Percentiles rank a stretch among this genome's conserved stretches.
Evolutionary conservation across 768 basidiomycete genomes (phyloP).

Genomic region (Russula olivacea): DNA sequence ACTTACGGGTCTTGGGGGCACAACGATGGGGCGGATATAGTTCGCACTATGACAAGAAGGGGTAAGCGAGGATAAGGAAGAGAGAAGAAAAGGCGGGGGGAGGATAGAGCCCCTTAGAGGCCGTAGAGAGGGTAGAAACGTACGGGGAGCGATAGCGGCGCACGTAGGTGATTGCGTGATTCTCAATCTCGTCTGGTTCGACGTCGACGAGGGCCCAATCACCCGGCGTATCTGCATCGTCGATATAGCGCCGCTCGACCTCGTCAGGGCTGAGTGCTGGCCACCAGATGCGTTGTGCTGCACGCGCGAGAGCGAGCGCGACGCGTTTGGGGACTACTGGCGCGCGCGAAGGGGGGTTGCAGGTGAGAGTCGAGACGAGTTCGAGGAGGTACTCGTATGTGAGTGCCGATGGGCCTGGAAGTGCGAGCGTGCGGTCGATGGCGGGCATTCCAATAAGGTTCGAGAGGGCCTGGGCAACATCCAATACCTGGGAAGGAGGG

Average conservation of each 20-base stretch:
- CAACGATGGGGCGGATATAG: constrained; percentile 24
- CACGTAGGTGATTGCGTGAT: constrained; percentile 83
- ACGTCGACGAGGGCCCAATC: constrained; percentile 84
- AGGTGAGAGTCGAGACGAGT: constrained; percentile 74
- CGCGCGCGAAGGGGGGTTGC: constrained; percentile 62
- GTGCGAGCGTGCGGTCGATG: constrained; percentile 60
- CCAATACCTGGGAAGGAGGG: constrained; percentile 54
- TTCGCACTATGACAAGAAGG: constrained; percentile 8
- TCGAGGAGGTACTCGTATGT: constrained; percentile 77
- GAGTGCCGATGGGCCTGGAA: constrained; percentile 86
- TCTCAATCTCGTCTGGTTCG: constrained; percentile 77
- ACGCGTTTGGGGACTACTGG: constrained; percentile 72
- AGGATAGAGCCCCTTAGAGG: not conserved
- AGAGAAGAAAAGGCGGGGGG: not conserved
- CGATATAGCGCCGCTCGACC: constrained; percentile 78
- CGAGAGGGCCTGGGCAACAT: constrained; percentile 88
- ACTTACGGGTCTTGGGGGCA: constrained; percentile 20
- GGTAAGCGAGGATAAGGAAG: constrained; percentile 10
- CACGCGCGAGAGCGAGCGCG: constrained; percentile 57
- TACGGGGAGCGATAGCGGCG: constrained; percentile 86
- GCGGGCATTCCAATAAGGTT: constrained; percentile 64
- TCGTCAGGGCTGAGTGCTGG: constrained; percentile 88
- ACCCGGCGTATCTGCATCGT: constrained; percentile 68
- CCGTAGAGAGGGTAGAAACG: constrained; percentile 34
- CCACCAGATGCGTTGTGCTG: constrained; percentile 80